Evolutionary conservation across 345 rosid genomes (phyloP).

Genomic region (Populus davidiana): DNA sequence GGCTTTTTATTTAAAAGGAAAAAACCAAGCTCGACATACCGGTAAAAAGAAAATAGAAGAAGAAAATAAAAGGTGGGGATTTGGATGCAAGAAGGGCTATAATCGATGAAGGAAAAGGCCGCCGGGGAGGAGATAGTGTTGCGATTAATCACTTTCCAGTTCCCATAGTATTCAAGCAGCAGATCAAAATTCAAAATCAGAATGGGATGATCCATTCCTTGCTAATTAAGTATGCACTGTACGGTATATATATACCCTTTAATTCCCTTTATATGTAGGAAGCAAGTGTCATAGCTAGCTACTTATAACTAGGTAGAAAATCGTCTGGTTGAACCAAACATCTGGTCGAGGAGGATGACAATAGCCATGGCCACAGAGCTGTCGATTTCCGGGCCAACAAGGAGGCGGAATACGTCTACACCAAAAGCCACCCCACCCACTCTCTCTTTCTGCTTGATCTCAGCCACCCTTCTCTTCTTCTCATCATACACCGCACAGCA

Average conservation of each 20-base stretch:
- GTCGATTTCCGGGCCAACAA: constrained; percentile 65
- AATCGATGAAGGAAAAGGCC: background rate
- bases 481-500: constrained; percentile 64
- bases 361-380: constrained; percentile 68
- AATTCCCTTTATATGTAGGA: background rate
- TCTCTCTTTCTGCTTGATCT: constrained; percentile 61
- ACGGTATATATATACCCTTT: background rate
- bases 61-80: background rate
- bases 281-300: background rate
- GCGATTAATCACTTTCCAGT: background rate
- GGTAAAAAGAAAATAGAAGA: no score
- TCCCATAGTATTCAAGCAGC: background rate
- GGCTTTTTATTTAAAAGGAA: constrained; percentile 43
- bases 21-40: constrained; percentile 31
- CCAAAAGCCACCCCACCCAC: constrained; percentile 67
- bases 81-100: no score
- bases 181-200: background rate
- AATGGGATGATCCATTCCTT: background rate
- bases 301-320: constrained; percentile 5
- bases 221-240: background rate
- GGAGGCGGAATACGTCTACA: constrained; percentile 64
- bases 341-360: constrained; percentile 82
- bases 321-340: constrained; percentile 67
- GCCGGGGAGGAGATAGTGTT: background rate
- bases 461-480: constrained; percentile 51